Base-by-base conservation (phyloP, 345 rosid genomes). In the Salix purpurea region DNA sequence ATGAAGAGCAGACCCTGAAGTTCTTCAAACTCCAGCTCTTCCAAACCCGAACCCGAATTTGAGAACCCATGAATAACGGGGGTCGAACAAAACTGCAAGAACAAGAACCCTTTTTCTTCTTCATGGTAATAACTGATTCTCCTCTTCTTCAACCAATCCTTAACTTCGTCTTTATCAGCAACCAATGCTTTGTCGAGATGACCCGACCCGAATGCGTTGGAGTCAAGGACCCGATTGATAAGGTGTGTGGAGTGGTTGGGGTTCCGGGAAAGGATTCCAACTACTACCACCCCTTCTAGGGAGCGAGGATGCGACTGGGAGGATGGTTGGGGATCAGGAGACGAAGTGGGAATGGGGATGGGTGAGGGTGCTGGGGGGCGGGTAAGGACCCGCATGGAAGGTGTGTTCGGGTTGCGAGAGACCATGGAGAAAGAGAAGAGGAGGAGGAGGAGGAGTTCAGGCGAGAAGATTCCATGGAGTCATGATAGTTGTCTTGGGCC, bases 1-100 rank as follows among this genome's bases (percentile, higher is more conserved):
- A 93, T 91, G 77, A 93, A 90, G 52, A 93, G 91, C 92, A 91
- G 77, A 19, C 96, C 96, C 83, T 90, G 93, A 72, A 93, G 92
- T 80, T 93, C 92, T 67, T 93, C 93, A 58, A 88, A 89, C 85
- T 93, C 93, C 32, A 77, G 84, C 80, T 89, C 89, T 74, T 90
- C 94, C 76, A 86, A 67, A 76, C 79, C 69, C 44, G 89, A 76
- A 58, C 44, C 69, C 44, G 89, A 76, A 58, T 42, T 76, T 52
- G 80, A 71, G 13, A 76, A 76, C 56, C 80, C 81, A 15, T 40
- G 70, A 70, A 80, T 72, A 34, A 76, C 84, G 7, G 94, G 91
- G 77, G 85, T 88, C 5, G 92, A 85, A 78, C 88, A 87, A 76
- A 88, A 89, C 82, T 87, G 94, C 83, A 93, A 75, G 81, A 87